Percentiles rank a stretch among this genome's conserved stretches.
Evolutionary conservation across 164 flowering plant species (phyloP).

Genomic region (Stephania japonica): DNA sequence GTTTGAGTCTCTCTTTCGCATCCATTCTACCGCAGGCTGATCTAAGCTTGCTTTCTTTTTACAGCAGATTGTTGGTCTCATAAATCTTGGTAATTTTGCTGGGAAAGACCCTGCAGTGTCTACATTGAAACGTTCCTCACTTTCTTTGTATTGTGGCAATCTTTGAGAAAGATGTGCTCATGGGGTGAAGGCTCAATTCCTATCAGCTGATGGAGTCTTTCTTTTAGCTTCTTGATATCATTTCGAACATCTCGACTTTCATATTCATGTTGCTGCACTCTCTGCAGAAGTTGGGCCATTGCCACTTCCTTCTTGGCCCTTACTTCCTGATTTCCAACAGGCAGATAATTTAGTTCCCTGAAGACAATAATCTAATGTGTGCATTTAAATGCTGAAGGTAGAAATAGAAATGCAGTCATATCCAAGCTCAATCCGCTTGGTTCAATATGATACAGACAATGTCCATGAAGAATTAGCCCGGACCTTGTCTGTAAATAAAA

Average conservation of each 20-base stretch:
- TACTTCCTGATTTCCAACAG: conserved; percentile 32
- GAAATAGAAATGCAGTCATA: neutral
- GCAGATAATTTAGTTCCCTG: neutral
- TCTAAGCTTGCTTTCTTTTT: conserved; percentile 30
- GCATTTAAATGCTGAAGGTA: neutral
- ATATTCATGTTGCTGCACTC: conserved; percentile 39
- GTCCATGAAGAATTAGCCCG: neutral
- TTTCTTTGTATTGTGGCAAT: conserved; percentile 14
- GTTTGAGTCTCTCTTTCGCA: conserved; percentile 11
- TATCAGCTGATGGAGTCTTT: conserved; percentile 27
- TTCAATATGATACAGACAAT: neutral
- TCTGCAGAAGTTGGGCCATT: conserved; percentile 36
- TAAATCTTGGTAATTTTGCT: conserved; percentile 42
- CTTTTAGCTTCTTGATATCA: conserved; percentile 28
- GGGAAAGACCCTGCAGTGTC: conserved; percentile 14
- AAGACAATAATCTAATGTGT: neutral
- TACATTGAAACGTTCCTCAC: neutral
- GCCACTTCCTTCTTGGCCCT: conserved; percentile 33
- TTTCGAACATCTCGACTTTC: conserved; percentile 26
- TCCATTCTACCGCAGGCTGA: conserved; percentile 13
- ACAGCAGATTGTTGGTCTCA: conserved; percentile 59
- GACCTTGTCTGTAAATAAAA: neutral
- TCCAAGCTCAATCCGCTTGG: neutral
- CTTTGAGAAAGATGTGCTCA: conserved; percentile 18
- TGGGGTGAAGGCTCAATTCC: conserved; percentile 12